phyloP scores from a whole-genome alignment of 225 moss, liverwort and hornwort species.

The Pleurozium schreberi region DNA sequence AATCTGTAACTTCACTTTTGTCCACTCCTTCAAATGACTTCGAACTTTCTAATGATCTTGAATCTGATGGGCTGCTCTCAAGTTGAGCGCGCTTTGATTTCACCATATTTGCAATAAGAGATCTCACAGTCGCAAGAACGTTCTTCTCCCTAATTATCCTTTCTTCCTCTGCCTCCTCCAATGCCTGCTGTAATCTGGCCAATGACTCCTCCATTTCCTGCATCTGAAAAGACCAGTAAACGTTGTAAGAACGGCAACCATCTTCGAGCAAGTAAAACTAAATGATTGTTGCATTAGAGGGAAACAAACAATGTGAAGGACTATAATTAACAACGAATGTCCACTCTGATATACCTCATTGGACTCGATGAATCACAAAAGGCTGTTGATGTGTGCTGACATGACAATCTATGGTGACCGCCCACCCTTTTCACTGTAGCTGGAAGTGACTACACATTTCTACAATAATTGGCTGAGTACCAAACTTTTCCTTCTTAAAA shows the following conservation, averaged over 20 bases:
- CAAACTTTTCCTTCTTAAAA: not conserved
- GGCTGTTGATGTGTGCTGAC: not conserved
- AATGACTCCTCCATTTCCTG: constrained; percentile 46
- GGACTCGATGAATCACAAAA: not conserved
- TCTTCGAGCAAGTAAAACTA: not conserved
- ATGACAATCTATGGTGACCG: not conserved
- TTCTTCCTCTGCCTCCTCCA: constrained; percentile 46
- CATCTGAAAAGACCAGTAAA: constrained; percentile 8
- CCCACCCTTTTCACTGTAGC: not conserved
- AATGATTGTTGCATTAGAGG: not conserved
- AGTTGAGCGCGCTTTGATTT: constrained; percentile 49
- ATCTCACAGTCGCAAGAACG: constrained; percentile 55
- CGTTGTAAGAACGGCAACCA: not conserved
- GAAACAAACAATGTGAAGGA: not conserved
- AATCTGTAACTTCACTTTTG: constrained; percentile 1
- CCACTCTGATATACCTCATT: not conserved
- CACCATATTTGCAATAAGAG: constrained; percentile 69
- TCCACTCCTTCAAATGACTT: constrained; percentile 23
- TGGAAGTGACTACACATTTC: not conserved
- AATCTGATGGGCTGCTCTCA: constrained; percentile 25
- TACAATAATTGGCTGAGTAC: not conserved
- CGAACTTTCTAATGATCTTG: constrained; percentile 25
- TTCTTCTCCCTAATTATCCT: constrained; percentile 48
- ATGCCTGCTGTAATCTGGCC: constrained; percentile 36
- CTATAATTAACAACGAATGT: not conserved